These are phyloP conservation scores for Cutaneotrichosporon cutaneum DNA, from an alignment of 1,284 basidiomycete genomes.

Conservation along the genomic window DNA sequence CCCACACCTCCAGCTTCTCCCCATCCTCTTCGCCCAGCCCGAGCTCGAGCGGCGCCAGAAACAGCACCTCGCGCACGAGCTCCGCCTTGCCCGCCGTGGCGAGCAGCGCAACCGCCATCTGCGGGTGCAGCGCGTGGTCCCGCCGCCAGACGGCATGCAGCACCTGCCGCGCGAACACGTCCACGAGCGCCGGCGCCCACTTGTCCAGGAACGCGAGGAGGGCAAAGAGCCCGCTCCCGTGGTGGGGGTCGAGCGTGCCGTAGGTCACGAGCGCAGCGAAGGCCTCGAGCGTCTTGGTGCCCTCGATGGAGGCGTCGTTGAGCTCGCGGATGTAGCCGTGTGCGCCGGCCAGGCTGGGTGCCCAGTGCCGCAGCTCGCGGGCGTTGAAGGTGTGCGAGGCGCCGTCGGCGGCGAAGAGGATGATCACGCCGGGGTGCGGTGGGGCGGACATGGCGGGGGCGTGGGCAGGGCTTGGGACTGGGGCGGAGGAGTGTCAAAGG, in stretches of 20 bases:
- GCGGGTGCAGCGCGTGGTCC: neutral
- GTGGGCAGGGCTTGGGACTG: neutral
- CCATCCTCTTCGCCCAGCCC: neutral
- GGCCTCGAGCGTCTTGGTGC: neutral
- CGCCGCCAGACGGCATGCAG: neutral
- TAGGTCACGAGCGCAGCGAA: neutral
- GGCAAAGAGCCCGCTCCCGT: neutral
- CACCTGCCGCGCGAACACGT: neutral
- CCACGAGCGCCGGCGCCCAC: neutral
- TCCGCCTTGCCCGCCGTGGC: neutral
- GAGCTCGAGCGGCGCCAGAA: neutral
- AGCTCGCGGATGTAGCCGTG: neutral
- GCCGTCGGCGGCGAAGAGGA: neutral
- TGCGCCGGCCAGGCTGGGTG: neutral
- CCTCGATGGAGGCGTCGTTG: neutral
- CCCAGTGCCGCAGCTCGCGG: neutral
- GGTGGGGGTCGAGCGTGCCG: slow-evolving; percentile 1
- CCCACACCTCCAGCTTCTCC: neutral
- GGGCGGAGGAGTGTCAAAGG: neutral
- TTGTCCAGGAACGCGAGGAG: slow-evolving; percentile 2
- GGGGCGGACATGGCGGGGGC: neutral
- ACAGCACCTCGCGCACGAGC: neutral
- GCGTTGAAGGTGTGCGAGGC: slow-evolving; percentile 3
- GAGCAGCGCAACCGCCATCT: neutral
- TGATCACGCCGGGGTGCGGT: neutral